phyloP scores from a whole-genome alignment of 345 rosid genomes.

The Hibiscus mutabilis region DNA sequence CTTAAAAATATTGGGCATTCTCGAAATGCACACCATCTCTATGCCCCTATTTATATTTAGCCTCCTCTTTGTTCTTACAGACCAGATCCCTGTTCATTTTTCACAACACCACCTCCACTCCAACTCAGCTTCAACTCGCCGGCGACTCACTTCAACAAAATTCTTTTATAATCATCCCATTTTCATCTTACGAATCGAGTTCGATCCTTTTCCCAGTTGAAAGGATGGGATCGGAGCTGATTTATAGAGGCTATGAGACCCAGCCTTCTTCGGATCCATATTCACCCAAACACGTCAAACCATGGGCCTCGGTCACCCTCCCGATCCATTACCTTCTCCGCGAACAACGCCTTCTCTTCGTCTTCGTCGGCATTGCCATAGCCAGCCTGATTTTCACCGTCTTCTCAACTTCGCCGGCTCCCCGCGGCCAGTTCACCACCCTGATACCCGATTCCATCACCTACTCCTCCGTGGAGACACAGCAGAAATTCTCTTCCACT shows the following conservation, averaged over 20 bases:
- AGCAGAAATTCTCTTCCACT: slow-evolving; percentile 15
- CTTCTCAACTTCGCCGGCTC: slow-evolving; percentile 29
- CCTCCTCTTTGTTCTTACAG: background rate
- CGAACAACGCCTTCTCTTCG: slow-evolving; percentile 82
- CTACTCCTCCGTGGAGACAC: slow-evolving; percentile 18
- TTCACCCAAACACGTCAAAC: slow-evolving; percentile 63
- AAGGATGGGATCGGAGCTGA: slow-evolving; percentile 67
- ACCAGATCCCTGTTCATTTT: background rate
- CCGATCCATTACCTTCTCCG: slow-evolving; percentile 73
- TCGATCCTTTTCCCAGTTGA: background rate
- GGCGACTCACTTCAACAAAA: background rate
- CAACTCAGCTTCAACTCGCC: background rate
- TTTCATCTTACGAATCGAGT: background rate
- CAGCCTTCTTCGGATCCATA: slow-evolving; percentile 41
- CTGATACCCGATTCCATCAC: slow-evolving; percentile 28
- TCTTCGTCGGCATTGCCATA: slow-evolving; percentile 74
- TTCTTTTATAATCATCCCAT: background rate
- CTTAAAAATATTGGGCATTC: no score
- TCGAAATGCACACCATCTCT: no score
- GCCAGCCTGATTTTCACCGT: slow-evolving; percentile 63
- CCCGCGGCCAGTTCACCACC: slow-evolving; percentile 7
- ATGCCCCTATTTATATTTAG: background rate
- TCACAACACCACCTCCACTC: background rate
- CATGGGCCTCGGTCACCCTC: slow-evolving; percentile 52
- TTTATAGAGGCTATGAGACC: slow-evolving; percentile 60